Evolutionary conservation across 768 basidiomycete species (phyloP).

Genomic region (Trametes cubensis): DNA sequence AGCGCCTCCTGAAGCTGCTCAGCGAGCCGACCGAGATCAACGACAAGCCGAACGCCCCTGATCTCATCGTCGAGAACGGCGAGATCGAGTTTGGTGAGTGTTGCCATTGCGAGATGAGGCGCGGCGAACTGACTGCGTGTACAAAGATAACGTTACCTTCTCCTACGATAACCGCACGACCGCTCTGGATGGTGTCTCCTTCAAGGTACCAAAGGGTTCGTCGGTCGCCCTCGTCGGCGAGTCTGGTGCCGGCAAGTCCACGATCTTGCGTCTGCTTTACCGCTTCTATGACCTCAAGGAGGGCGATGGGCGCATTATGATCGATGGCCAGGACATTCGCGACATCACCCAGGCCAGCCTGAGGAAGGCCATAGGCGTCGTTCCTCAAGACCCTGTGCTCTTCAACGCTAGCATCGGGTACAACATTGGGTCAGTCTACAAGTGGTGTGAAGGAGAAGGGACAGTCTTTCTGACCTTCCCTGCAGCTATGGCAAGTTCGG

Average conservation of each 20-base stretch:
- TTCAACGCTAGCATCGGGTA: slow-evolving; percentile 74
- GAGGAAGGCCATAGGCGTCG: slow-evolving; percentile 82
- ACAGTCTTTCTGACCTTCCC: background rate
- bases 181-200: slow-evolving; percentile 78
- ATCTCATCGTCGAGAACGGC: slow-evolving; percentile 71
- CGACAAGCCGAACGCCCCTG: slow-evolving; percentile 74
- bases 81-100: slow-evolving; percentile 85
- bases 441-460: background rate
- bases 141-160: slow-evolving; percentile 79
- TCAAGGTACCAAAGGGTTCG: slow-evolving; percentile 84
- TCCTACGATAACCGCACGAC: slow-evolving; percentile 76
- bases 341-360: slow-evolving; percentile 83
- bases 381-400: slow-evolving; percentile 82
- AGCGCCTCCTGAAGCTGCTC: slow-evolving; percentile 79
- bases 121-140: slow-evolving; percentile 8
- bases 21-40: slow-evolving; percentile 83
- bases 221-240: slow-evolving; percentile 91
- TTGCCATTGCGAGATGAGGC: background rate
- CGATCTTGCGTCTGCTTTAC: slow-evolving; percentile 84
- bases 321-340: slow-evolving; percentile 87
- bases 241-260: slow-evolving; percentile 81
- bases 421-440: slow-evolving; percentile 62
- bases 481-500: slow-evolving; percentile 77
- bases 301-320: slow-evolving; percentile 77
- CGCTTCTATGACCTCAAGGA: slow-evolving; percentile 88